Conservation (phyloP, 2,329 filamentous ascomycete species). For the Scortechinia acanthostroma region DNA sequence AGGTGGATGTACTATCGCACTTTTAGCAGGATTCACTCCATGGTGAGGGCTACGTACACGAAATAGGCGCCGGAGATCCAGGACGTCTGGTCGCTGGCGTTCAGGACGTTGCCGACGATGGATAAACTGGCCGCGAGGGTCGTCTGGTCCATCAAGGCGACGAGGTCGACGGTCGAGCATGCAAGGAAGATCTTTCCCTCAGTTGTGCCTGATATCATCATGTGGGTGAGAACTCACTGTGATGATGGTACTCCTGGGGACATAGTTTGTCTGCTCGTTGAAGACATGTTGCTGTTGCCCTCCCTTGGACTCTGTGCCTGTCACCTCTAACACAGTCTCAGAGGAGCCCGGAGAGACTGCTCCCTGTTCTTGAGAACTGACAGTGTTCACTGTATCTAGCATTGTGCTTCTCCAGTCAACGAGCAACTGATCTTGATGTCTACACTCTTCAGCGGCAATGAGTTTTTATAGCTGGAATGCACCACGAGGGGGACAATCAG, state of each 20-base stretch:
- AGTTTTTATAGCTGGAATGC: no score
- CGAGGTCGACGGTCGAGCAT: slow-evolving; percentile 43
- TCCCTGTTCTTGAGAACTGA: no score
- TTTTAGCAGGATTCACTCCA: slow-evolving; percentile 2
- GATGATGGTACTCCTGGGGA: slow-evolving; percentile 38
- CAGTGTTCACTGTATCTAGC: no score
- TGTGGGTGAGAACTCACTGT: slow-evolving; percentile 24
- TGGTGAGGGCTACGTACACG: slow-evolving; percentile 28
- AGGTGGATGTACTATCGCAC: no score
- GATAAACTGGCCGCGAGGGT: slow-evolving; percentile 44
- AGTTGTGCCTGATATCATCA: slow-evolving; percentile 7
- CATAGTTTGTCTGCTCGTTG: slow-evolving; percentile 49
- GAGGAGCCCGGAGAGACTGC: no score
- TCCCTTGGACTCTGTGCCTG: not conserved
- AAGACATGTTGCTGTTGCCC: slow-evolving; percentile 21
- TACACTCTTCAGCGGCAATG: no score
- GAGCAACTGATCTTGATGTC: no score
- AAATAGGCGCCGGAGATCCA: slow-evolving; percentile 50
- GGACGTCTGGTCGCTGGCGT: slow-evolving; percentile 37
- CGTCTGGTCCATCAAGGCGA: slow-evolving; percentile 50
- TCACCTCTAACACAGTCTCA: no score
- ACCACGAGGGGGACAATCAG: no score
- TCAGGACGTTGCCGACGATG: slow-evolving; percentile 40
- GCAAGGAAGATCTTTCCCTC: slow-evolving; percentile 43
- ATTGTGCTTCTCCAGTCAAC: no score